phyloP scores from a whole-genome alignment of 257 asterid species.

The Solanum chaucha region DNA sequence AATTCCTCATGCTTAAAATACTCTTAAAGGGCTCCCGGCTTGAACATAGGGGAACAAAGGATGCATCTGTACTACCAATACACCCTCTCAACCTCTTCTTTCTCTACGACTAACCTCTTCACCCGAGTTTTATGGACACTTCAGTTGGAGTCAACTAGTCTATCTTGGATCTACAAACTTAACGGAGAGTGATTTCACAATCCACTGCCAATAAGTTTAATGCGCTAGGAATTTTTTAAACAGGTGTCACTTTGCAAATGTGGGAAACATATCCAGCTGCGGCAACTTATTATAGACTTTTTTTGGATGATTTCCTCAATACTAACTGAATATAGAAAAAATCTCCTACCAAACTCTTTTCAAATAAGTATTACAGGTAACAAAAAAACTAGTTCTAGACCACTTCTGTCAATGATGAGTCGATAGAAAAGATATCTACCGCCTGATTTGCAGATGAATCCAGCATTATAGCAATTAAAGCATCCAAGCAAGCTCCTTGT shows the following conservation, averaged over 20 bases:
- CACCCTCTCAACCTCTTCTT: not conserved
- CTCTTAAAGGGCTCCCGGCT: not conserved
- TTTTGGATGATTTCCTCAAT: not conserved
- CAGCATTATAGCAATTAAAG: conserved; percentile 74
- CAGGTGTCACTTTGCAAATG: not conserved
- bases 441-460: conserved; percentile 89
- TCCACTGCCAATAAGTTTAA: not conserved
- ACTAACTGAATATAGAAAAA: not conserved
- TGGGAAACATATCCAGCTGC: not conserved
- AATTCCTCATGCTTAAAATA: not conserved
- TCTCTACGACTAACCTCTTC: not conserved
- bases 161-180: not conserved
- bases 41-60: not conserved
- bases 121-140: not conserved
- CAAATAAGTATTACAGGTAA: not conserved
- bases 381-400: not conserved
- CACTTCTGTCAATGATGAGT: not conserved
- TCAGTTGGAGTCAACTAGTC: not conserved
- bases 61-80: not conserved
- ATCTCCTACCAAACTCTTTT: not conserved
- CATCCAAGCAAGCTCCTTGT: conserved; percentile 93
- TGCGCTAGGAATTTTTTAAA: not conserved
- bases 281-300: not conserved
- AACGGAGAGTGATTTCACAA: not conserved
- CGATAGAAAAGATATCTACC: conserved; percentile 28